Percentiles rank a stretch among this genome's conserved stretches.
Evolutionary conservation across 2,329 filamentous ascomycete species (phyloP).

Genomic region (Aphanoascus verrucosus): DNA sequence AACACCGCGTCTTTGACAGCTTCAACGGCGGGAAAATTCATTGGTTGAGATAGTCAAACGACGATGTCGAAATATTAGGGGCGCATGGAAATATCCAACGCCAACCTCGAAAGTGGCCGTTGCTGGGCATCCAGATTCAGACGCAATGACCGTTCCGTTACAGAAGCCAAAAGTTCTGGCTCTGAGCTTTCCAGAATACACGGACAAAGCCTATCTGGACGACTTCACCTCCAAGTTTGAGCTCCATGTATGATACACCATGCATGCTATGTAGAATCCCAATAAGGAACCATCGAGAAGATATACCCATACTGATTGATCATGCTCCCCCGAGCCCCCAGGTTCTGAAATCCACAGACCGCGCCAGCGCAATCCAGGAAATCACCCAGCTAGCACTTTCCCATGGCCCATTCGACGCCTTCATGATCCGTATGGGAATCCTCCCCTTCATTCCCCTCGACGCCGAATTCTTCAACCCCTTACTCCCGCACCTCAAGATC

Average conservation of each 20-base stretch:
- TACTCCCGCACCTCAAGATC: constrained; percentile 37
- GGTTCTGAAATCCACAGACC: constrained; percentile 5
- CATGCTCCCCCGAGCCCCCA: neutral
- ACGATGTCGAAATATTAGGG: too few species aligned
- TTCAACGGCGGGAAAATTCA: too few species aligned
- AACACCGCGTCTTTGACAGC: too few species aligned
- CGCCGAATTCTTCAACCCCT: constrained; percentile 32
- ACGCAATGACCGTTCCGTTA: neutral
- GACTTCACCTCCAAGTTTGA: constrained; percentile 14
- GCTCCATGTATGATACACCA: constrained; percentile 6
- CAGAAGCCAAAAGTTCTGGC: constrained; percentile 12
- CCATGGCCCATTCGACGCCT: constrained; percentile 36
- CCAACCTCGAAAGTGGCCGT: too few species aligned
- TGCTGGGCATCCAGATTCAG: neutral
- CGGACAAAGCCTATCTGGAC: constrained; percentile 10
- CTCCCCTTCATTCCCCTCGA: constrained; percentile 42
- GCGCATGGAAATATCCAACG: too few species aligned
- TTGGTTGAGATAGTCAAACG: too few species aligned
- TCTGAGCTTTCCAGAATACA: constrained; percentile 11
- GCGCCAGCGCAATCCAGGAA: constrained; percentile 11
- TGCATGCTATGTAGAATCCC: neutral
- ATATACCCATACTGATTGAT: neutral
- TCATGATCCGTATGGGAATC: constrained; percentile 44
- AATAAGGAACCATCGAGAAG: too few species aligned
- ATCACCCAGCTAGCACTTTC: constrained; percentile 1